phyloP scores from a whole-genome alignment of 352 stramenopile species.

The Globisporangium middletonii region DNA sequence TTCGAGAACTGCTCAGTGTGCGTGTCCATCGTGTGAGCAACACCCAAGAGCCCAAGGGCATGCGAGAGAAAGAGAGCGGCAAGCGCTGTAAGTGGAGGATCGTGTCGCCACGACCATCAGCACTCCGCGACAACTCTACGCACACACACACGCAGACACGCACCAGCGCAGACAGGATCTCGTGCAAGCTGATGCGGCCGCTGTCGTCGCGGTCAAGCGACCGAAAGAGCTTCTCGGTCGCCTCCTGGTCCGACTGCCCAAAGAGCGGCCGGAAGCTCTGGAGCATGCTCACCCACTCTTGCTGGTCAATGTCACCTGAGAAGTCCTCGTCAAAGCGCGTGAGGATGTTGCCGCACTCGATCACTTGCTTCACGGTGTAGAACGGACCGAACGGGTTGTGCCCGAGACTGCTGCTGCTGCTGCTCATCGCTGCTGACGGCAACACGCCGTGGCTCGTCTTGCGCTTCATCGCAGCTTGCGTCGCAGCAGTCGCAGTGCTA shows the following conservation, averaged over 20 bases:
- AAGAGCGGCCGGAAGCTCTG: slow-evolving; percentile 22
- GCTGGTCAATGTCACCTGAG: slow-evolving; percentile 45
- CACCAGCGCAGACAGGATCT: slow-evolving; percentile 49
- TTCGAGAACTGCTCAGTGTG: slow-evolving; percentile 29
- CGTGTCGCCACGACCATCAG: neutral
- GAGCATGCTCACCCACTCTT: slow-evolving; percentile 48
- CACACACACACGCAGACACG: slow-evolving; percentile 1
- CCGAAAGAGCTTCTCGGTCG: slow-evolving; percentile 40
- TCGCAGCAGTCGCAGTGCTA: neutral
- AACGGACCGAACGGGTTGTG: slow-evolving; percentile 47
- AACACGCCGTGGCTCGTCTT: slow-evolving; percentile 1
- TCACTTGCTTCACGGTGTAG: slow-evolving; percentile 52
- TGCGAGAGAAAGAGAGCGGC: neutral
- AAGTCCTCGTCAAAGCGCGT: slow-evolving; percentile 50
- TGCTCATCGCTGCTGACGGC: neutral
- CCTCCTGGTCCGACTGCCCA: slow-evolving; percentile 15
- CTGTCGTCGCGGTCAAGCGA: slow-evolving; percentile 42
- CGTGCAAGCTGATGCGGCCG: slow-evolving; percentile 41
- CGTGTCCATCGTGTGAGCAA: neutral
- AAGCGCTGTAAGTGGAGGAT: neutral
- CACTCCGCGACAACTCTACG: too few relatives aligned
- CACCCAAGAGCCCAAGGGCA: neutral
- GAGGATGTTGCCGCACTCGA: slow-evolving; percentile 44
- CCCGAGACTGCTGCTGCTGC: neutral
- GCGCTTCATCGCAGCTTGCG: neutral